Base-by-base conservation (phyloP, 1,284 basidiomycete genomes). In the Exobasidium rhododendri region DNA sequence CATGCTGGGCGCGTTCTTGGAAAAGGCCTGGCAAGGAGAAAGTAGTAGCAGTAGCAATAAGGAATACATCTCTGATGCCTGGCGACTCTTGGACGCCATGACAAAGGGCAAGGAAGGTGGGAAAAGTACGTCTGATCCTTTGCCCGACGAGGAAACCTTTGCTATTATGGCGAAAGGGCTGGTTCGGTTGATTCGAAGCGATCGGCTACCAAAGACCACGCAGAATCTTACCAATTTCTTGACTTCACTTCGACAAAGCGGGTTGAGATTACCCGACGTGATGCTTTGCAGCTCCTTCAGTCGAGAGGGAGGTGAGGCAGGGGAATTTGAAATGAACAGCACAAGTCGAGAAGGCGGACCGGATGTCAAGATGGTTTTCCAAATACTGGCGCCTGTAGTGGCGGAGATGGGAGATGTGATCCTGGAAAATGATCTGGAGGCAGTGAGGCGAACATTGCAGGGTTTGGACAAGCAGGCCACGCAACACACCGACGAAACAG, bases 1-100 rank as follows among this genome's bases (percentile, higher is more conserved):
- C 4, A 71, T 77, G 64, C 66, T 77, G 3, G 68, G 71, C 40
- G 68, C 70, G n/a, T 75, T 73, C 54, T 65, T 77, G 29, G 58
- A 56, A 60, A 74, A 74, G 51, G 70, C 73, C 13, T 67, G 67
- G 40, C 61, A 68, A 46, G 67, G 61, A 14, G 67, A 69, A 40
- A 61, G 58, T n/a, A 28, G 63, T 62, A 70, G 3, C 65, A 66
- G 4, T 64, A 61, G 1, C 47, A 60, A 7, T 40, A 17, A 17
- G n/a, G 62, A 68, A 26, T 78, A 73, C 70, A 58, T 70, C 30
- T 35, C 47, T n/a, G 59, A 65, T 32, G 74, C 74, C 24, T 72
- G 69, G 71, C 53, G 63, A 26, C 62, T 78, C 13, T 76, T 63
- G 60, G 52, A 64, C 26, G 68, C 66, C 29, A 78, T 78, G 74